These are phyloP conservation scores for Casuarina glauca DNA, from an alignment of 306 rosid genomes.

Conservation along the genomic window DNA sequence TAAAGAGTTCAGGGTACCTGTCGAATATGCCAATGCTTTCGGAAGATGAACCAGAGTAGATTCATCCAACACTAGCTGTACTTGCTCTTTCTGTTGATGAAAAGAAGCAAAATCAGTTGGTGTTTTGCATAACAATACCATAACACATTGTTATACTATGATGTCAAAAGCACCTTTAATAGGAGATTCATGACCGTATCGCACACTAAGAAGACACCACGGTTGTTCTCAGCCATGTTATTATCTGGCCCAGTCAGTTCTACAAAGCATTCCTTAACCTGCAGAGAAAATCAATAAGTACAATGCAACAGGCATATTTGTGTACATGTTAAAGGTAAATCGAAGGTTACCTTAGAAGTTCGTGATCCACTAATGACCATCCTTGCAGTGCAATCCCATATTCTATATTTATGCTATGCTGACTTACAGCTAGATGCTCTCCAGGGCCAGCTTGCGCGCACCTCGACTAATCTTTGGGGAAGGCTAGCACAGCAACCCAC, in stretches of 20 bases:
- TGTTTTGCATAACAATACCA: constrained; percentile 23
- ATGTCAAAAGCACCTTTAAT: constrained; percentile 58
- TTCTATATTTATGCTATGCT: neutral
- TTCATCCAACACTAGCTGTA: constrained; percentile 43
- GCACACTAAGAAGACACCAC: constrained; percentile 76
- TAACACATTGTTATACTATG: constrained; percentile 5
- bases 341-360: neutral
- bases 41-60: constrained; percentile 53
- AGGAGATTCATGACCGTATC: constrained; percentile 82
- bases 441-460: no score
- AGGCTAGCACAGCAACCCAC: no score
- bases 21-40: constrained; percentile 71
- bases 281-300: constrained; percentile 34
- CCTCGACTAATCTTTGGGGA: no score
- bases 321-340: neutral
- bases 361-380: neutral
- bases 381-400: neutral
- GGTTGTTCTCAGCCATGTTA: constrained; percentile 46
- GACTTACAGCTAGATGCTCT: constrained; percentile 74
- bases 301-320: neutral
- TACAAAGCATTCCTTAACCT: constrained; percentile 78
- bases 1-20: constrained; percentile 52
- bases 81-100: constrained; percentile 57
- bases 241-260: constrained; percentile 48
- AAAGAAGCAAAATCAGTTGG: constrained; percentile 24